phyloP scores from a whole-genome alignment of 371 early-diverging fungal species.

The Apophysomyces variabilis region DNA sequence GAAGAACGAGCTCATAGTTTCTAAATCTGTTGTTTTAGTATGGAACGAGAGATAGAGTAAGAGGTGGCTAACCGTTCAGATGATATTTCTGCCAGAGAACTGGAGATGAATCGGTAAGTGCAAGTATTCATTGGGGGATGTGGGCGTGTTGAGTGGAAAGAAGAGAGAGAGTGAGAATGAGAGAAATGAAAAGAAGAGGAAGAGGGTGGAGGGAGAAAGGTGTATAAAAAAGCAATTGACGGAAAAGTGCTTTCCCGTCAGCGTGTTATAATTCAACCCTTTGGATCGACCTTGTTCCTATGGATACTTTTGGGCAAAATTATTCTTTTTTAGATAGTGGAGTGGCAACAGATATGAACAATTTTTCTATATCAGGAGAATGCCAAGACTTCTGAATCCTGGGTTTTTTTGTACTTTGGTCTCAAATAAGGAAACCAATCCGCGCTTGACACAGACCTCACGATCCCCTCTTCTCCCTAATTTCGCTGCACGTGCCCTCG shows the following conservation, averaged over 20 bases:
- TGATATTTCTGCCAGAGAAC: not conserved
- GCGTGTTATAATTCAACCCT: not conserved
- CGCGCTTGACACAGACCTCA: slow-evolving; percentile 7
- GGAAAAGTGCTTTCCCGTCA: slow-evolving; percentile 33
- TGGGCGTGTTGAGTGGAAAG: not conserved
- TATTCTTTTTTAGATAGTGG: slow-evolving; percentile 15
- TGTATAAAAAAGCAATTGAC: slow-evolving; percentile 15
- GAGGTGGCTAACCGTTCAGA: not conserved
- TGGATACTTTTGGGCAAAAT: slow-evolving; percentile 15
- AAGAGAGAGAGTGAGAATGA: slow-evolving; percentile 7
- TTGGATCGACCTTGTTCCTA: not conserved
- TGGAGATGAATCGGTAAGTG: slow-evolving; percentile 15
- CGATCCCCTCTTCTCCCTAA: not conserved
- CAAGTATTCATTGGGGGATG: slow-evolving; percentile 12
- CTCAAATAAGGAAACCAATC: slow-evolving; percentile 14
- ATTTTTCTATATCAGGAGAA: slow-evolving; percentile 15
- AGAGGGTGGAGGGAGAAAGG: slow-evolving; percentile 4
- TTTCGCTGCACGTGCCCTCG: slow-evolving; percentile 7
- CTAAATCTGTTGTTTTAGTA: slow-evolving; percentile 13
- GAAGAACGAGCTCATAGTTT: slow-evolving; percentile 13
- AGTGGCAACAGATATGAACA: slow-evolving; percentile 15
- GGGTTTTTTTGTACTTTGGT: not conserved
- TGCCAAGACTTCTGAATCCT: slow-evolving; percentile 16
- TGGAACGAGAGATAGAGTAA: not conserved
- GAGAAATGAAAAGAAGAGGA: slow-evolving; percentile 13